phyloP scores from a whole-genome alignment of 164 flowering plant species.

The Taxillus chinensis region DNA sequence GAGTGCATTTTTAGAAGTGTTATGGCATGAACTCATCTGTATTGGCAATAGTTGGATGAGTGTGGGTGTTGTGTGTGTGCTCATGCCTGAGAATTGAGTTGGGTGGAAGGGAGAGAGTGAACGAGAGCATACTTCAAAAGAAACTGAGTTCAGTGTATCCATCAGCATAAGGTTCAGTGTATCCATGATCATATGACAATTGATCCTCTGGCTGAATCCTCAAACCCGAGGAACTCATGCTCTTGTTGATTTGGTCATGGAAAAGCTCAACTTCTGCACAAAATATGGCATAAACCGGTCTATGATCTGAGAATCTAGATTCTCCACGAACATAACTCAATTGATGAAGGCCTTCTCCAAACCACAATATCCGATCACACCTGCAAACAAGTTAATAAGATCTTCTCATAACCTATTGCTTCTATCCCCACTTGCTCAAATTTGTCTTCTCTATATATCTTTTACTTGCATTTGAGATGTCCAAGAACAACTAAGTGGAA shows the following conservation, averaged over 20 bases:
- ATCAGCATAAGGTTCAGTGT: conserved; percentile 29
- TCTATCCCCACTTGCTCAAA: too few relatives aligned
- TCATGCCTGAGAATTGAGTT: too few relatives aligned
- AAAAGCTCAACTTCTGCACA: conserved; percentile 60
- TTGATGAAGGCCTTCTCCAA: conserved; percentile 66
- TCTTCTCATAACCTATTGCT: too few relatives aligned
- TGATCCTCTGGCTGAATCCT: conserved; percentile 64
- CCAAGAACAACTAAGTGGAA: too few relatives aligned
- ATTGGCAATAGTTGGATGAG: too few relatives aligned
- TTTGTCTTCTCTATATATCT: too few relatives aligned
- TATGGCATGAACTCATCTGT: too few relatives aligned
- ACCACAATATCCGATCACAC: conserved; percentile 79
- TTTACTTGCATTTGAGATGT: too few relatives aligned
- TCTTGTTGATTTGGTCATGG: conserved; percentile 36
- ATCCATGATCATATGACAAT: conserved; percentile 58
- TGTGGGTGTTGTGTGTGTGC: too few relatives aligned
- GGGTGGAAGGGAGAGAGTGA: not conserved
- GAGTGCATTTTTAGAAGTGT: too few relatives aligned
- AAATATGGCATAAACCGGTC: conserved; percentile 66
- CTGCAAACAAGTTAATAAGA: conserved; percentile 20
- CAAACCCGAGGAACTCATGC: conserved; percentile 51
- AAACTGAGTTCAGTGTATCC: conserved; percentile 28
- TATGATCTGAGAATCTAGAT: conserved; percentile 66
- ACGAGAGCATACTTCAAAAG: conserved; percentile 33
- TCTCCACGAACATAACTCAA: conserved; percentile 69